Evolutionary conservation across 2,329 filamentous ascomycete species (phyloP), one percentile per base, ranked within the genome.

Genomic region (Sporothrix variecibatus): DNA sequence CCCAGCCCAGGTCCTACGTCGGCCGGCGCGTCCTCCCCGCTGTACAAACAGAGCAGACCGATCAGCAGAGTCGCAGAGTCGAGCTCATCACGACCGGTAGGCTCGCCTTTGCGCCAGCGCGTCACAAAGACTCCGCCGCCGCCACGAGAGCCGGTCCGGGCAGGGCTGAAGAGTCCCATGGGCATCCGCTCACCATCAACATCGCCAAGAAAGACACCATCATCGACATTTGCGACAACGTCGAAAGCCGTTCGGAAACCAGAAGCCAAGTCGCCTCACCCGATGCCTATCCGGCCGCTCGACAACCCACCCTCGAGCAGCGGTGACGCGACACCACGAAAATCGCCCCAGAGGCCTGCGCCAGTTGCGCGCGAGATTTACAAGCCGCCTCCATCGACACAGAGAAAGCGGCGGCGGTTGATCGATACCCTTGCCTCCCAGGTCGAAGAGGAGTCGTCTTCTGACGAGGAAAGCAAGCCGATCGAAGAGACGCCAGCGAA

Each of bases 371-470:
- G 67, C 3, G 34, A 70, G 17, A 15, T 31, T 11, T 5, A 51
- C 15, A n/a, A 20, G 31, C n/a, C 71, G 34, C 73, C 40, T 11
- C 68, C 20, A 26, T 28, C 71, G 1, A 72, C 49, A 8, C 71
- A 75, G 20, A 71, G 74, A 49, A 77, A 77, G 31, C 71, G 77
- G 2, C 76, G 73, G 23, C 82, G 85, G 26, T 76, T 86, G 56
- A 86, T 86, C 43, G 85, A 86, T 77, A 79, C 83, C 0, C 77
- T 86, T 26, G 81, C 80, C 7, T 83, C 82, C 0, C 85, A 86
- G 76, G 81, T 79, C 46, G 80, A 81, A 17, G 80, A 82, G 7
- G 82, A 79, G 71, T 78, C 79, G 2, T 81, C 80, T 4, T 74
- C 69, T 0, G 72, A 74, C 20, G 72, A 76, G 56, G 56, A 68